Conservation (phyloP, 2,329 filamentous ascomycete species). For the Fusarium caatingaense region DNA sequence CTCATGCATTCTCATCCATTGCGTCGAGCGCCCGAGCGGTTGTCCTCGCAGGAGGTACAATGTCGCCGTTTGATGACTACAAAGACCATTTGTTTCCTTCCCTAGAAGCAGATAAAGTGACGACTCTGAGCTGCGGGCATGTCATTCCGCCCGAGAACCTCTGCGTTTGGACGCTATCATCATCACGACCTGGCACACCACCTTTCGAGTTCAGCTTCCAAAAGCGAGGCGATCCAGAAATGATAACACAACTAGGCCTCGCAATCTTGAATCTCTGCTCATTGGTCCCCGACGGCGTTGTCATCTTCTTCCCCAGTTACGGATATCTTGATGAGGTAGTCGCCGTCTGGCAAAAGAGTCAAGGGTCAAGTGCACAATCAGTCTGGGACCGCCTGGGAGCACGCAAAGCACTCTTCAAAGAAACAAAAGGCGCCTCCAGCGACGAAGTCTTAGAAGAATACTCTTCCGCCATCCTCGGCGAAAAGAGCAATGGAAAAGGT, state of each 20-base stretch:
- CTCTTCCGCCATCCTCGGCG: conserved; percentile 70
- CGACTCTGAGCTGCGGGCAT: conserved; percentile 91
- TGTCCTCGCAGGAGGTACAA: conserved; percentile 92
- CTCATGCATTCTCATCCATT: conserved; percentile 89
- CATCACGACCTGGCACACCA: conserved; percentile 54
- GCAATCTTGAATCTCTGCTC: conserved; percentile 78
- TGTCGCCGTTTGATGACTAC: conserved; percentile 97
- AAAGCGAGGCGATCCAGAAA: conserved; percentile 74
- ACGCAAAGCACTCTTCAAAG: conserved; percentile 72
- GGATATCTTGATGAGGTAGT: conserved; percentile 84
- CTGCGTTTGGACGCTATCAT: conserved; percentile 77
- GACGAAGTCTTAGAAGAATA: conserved; percentile 83
- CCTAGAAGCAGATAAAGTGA: conserved; percentile 70
- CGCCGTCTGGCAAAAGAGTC: conserved; percentile 65
- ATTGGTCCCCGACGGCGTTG: conserved; percentile 85
- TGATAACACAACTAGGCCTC: conserved; percentile 79
- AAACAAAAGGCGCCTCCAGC: conserved; percentile 64
- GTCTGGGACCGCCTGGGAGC: conserved; percentile 69
- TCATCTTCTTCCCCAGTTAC: conserved; percentile 97
- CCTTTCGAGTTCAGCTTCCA: conserved; percentile 90
- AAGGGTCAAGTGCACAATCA: conserved; percentile 48
- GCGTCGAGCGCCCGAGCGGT: conserved; percentile 87
- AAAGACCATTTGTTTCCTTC: conserved; percentile 86
- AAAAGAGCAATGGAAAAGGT: conserved; percentile 59
- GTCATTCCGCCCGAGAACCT: conserved; percentile 88